Conservation (phyloP, 2,329 filamentous ascomycete genomes). For the Myriangium duriaei region DNA sequence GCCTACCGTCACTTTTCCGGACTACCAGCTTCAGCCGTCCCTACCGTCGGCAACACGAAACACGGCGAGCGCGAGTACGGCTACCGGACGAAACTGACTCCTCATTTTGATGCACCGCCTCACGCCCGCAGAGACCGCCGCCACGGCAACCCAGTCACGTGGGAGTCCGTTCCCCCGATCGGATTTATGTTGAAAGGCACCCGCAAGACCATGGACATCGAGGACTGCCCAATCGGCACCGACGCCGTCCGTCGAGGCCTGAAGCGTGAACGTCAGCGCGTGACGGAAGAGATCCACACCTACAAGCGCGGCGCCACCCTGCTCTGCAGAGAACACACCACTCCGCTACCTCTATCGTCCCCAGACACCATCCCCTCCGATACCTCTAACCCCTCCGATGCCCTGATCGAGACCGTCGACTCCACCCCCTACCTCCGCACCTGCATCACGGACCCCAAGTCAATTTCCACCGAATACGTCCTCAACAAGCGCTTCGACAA, state of each 20-base stretch:
- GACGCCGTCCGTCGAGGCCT: conserved; percentile 71
- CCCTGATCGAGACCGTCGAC: conserved; percentile 45
- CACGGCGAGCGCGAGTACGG: conserved; percentile 82
- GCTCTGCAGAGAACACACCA: conserved; percentile 74
- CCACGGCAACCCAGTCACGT: conserved; percentile 43
- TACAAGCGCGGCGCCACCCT: conserved; percentile 80
- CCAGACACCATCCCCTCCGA: conserved; percentile 15
- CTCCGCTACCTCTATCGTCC: conserved; percentile 43
- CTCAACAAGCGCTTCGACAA: conserved; percentile 77
- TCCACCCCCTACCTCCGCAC: conserved; percentile 65
- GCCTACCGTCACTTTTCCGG: conserved; percentile 87
- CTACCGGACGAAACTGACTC: conserved; percentile 93
- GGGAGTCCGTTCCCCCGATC: conserved; percentile 59
- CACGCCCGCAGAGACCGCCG: conserved; percentile 35
- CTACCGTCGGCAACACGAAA: conserved; percentile 69
- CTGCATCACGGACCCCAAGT: conserved; percentile 78
- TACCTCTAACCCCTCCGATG: conserved; percentile 28
- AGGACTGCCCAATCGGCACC: conserved; percentile 93
- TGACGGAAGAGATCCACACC: conserved; percentile 54
- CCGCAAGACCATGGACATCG: conserved; percentile 74
- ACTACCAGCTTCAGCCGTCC: conserved; percentile 61
- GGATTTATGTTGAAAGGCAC: conserved; percentile 86
- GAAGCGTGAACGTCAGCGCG: conserved; percentile 62
- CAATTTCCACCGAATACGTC: conserved; percentile 75
- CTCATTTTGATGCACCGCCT: conserved; percentile 78